These are phyloP conservation scores for Tranzscheliella williamsii DNA, from an alignment of 1,284 basidiomycete species.

Conservation along the genomic window DNA sequence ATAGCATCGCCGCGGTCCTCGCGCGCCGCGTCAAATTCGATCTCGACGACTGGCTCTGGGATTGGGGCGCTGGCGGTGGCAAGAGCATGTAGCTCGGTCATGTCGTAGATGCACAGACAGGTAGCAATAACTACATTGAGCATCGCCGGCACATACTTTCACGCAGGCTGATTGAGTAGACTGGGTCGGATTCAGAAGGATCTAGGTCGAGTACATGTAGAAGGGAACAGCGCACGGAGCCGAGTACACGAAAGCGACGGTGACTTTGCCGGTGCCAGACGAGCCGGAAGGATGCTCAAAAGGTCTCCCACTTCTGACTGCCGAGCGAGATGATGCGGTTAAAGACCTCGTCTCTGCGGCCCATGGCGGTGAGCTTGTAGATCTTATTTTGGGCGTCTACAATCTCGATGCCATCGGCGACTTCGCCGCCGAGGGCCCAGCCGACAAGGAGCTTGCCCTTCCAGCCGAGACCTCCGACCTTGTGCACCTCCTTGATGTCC, in stretches of 20 bases:
- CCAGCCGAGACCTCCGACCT: constrained; percentile 60
- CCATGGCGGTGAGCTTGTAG: constrained; percentile 57
- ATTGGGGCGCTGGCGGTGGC: constrained; percentile 30
- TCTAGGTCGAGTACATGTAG: no score
- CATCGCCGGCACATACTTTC: no score
- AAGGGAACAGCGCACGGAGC: no score
- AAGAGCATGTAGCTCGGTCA: not conserved
- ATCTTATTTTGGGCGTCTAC: constrained; percentile 42
- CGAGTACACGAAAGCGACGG: no score
- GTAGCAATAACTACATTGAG: no score
- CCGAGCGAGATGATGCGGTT: constrained; percentile 53
- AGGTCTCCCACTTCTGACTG: constrained; percentile 42
- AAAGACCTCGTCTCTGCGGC: constrained; percentile 59
- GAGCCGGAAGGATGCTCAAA: no score
- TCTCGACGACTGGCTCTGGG: constrained; percentile 45
- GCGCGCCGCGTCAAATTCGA: constrained; percentile 37
- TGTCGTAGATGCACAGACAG: no score
- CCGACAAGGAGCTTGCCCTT: constrained; percentile 57
- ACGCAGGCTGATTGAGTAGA: no score
- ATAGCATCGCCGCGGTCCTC: constrained; percentile 23
- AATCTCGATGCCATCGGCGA: constrained; percentile 49
- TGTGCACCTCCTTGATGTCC: constrained; percentile 56
- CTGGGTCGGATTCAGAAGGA: no score
- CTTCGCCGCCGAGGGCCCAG: constrained; percentile 45
- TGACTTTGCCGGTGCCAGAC: no score